Evolutionary conservation across 345 rosid species (phyloP), one percentile per base, ranked within the genome.

Genomic region (Cardiospermum halicacabum): DNA sequence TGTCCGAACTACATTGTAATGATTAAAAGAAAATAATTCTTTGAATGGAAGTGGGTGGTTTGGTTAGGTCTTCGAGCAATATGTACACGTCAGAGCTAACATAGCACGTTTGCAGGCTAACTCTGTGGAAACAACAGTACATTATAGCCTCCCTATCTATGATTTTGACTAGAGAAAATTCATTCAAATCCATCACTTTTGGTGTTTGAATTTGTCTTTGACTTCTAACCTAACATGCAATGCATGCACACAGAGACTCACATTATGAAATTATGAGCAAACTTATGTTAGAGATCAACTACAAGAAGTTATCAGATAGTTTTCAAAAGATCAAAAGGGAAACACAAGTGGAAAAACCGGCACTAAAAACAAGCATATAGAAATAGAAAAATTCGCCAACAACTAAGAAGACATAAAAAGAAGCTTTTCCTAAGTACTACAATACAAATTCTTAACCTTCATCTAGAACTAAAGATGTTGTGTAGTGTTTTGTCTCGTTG

Each of bases 281-380:
- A 61, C 58, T 69, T 58, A 26, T 21, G 69, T 56, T 62, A 60
- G 68, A 47, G 27, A 70, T 68, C 51, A 58, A 51, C 72, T 59
- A 69, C 72, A 64, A 72, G 55, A 73, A 74, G 73, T 49, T 57
- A 74, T 73, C 53, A 69, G 37, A 25, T 66, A 62, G 71, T 39
- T 31, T 42, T 25, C 37, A 24, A 61, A 51, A 31, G 12, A 34
- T 56, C 30, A 3, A 43, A 56, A 62, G 65, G n/a, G n/a, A 55
- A 59, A 69, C 75, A 60, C 56, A 45, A 12, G 30, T 12, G 40
- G 4, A 36, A 6, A 62, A 75, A 53, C 25, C 4, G 32, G 61
- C 58, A 60, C 53, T 18, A 8, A 64, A 71, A 69, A 57, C 69
- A 67, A 55, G 21, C 67, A 31, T n/a, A n/a, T 63, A 48, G 47